Conservation (phyloP, 345 rosid genomes). For the Populus tremula region DNA sequence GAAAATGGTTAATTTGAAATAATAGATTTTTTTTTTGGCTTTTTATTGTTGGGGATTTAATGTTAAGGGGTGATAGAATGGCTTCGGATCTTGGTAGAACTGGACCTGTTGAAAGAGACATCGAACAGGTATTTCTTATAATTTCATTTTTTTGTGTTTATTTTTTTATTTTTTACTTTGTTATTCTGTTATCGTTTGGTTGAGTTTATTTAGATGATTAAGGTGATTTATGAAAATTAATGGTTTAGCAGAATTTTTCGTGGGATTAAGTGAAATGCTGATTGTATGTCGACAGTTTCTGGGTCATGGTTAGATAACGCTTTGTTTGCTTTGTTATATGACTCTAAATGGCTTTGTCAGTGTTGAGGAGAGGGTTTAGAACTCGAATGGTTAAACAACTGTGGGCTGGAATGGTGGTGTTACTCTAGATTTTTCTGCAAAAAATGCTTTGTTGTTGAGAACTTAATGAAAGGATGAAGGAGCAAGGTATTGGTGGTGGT, state of each 20-base stretch:
- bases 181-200: background rate
- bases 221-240: background rate
- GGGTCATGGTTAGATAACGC: constrained; percentile 4
- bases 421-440: background rate
- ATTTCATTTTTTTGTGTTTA: background rate
- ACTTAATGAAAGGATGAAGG: background rate
- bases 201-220: background rate
- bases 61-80: constrained; percentile 73
- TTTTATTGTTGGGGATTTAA: constrained; percentile 10
- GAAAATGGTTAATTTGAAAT: constrained; percentile 31
- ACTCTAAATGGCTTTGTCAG: background rate
- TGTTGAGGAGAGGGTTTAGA: background rate
- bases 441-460: background rate
- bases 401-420: background rate
- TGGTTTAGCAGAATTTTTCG: background rate
- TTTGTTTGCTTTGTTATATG: background rate
- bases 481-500: background rate
- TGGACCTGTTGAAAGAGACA: constrained; percentile 81
- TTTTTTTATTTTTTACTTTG: background rate
- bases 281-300: background rate
- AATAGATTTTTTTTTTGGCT: constrained; percentile 12
- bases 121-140: constrained; percentile 70
- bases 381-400: background rate
- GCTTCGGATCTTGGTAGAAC: constrained; percentile 88
- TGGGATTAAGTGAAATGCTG: background rate